Percentiles rank a stretch among this genome's conserved stretches.
phyloP scores from a whole-genome alignment of 2,329 filamentous ascomycete species.

The Aureobasidium lini region DNA sequence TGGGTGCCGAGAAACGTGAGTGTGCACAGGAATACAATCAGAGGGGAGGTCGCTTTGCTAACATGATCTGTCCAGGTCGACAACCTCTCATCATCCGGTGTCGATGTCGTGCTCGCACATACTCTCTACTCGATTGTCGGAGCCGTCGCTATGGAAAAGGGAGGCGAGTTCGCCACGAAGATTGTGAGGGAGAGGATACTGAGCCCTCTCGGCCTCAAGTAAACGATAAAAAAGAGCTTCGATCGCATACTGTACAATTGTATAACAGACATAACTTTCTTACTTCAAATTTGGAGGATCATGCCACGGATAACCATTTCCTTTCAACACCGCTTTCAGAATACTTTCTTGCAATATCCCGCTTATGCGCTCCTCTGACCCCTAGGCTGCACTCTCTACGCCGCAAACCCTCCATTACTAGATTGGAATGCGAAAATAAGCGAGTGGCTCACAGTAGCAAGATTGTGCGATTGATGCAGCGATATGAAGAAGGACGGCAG shows the following conservation, averaged over 20 bases:
- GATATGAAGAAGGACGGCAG: no score
- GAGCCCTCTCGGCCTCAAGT: constrained; percentile 33
- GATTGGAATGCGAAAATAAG: no score
- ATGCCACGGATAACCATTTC: no score
- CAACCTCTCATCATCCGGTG: constrained; percentile 64
- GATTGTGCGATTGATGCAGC: no score
- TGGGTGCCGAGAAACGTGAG: constrained; percentile 82
- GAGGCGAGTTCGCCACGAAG: constrained; percentile 67
- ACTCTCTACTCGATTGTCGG: constrained; percentile 81
- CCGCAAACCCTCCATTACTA: no score
- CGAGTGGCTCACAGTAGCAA: no score
- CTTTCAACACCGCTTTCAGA: no score
- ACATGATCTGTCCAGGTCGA: constrained; percentile 42
- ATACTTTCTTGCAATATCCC: no score
- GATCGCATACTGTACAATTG: constrained; percentile 11
- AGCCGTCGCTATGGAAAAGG: constrained; percentile 80
- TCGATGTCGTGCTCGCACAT: constrained; percentile 66
- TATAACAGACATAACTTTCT: constrained; percentile 1
- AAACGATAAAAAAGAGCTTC: neutral
- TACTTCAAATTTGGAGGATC: no score
- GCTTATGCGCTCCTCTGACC: no score
- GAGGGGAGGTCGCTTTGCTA: neutral
- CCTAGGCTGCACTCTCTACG: no score
- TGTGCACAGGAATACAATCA: neutral
- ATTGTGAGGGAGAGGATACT: constrained; percentile 72